These are phyloP conservation scores for Phylloporus sp. DNA, from an alignment of 768 basidiomycete species.

Conservation along the genomic window DNA sequence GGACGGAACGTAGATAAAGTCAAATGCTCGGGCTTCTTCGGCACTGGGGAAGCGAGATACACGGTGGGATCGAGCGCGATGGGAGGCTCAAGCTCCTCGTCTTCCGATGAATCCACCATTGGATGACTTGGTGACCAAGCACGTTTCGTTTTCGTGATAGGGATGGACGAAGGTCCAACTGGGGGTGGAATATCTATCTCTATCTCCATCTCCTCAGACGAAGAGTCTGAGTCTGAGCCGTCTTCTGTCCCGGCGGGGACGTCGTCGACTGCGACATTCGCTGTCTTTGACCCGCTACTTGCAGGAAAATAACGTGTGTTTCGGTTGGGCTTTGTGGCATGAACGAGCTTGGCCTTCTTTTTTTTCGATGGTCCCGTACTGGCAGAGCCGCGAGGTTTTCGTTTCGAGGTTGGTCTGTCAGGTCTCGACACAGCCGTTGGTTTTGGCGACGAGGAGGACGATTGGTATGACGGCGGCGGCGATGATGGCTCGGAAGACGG, in stretches of 20 bases:
- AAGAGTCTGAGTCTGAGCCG: slow-evolving; percentile 28
- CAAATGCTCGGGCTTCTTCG: slow-evolving; percentile 14
- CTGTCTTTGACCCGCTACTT: slow-evolving; percentile 32
- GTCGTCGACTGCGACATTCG: slow-evolving; percentile 30
- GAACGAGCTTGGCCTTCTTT: slow-evolving; percentile 30
- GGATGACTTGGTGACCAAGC: slow-evolving; percentile 62
- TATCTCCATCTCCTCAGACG: slow-evolving; percentile 23
- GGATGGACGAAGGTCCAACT: slow-evolving; percentile 11
- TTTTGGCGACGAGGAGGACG: slow-evolving; percentile 10
- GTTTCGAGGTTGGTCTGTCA: slow-evolving; percentile 38
- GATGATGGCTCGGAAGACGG: slow-evolving; percentile 13
- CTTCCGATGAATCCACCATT: slow-evolving; percentile 45
- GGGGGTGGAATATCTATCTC: slow-evolving; percentile 14
- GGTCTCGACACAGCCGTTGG: slow-evolving; percentile 1
- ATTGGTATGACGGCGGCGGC: slow-evolving; percentile 1
- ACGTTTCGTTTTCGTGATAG: slow-evolving; percentile 26
- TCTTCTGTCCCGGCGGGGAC: slow-evolving; percentile 37
- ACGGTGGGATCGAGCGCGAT: not conserved
- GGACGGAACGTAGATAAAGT: slow-evolving; percentile 52
- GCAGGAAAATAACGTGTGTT: slow-evolving; percentile 33
- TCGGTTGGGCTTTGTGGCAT: slow-evolving; percentile 18
- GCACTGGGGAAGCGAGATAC: not conserved
- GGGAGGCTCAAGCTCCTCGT: slow-evolving; percentile 31
- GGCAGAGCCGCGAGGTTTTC: slow-evolving; percentile 36
- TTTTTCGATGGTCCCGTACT: slow-evolving; percentile 19